Base-by-base conservation (phyloP, 2,329 filamentous ascomycete genomes). In the Cadophora gregata region DNA sequence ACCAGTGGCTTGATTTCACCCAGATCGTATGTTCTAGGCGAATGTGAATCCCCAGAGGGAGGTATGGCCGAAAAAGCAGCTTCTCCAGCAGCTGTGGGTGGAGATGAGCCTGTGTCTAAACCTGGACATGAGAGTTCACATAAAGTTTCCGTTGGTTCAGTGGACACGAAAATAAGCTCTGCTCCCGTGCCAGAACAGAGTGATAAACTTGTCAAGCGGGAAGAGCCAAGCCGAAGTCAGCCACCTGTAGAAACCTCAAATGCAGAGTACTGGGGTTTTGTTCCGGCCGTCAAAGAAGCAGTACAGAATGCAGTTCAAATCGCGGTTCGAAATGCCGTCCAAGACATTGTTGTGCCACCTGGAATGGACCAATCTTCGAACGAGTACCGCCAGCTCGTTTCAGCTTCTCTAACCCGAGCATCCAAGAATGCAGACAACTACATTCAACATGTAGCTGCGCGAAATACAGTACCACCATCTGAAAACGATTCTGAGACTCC, bases 251-350 rank as follows among this genome's bases (percentile, higher is more conserved):
- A 47, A 33, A 10, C 25, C 19, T 48, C 69, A 2, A 73, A 73
- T 59, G 68, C 69, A 29, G 62, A 67, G 24, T 75, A 76, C 33
- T 75, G 74, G 74, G 74, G 73, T 1, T 76, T 75, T 66, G 68
- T 71, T 21, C 74, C 74, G 25, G 56, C 59, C 9, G 69, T 75
- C 8, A 74, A 72, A 53, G 73, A 74, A 36, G 71, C 68, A 3
- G 71, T 75, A 21, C 70, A 75, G 29, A 69, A 69, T 65, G 73
- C 71, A n/a, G 71, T 76, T 2, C 69, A 73, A 61, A 59, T 63
- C n/a, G 75, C 73, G 48, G 74, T 75, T 21, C 70, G 61, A 10
- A 73, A 71, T 65, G 72, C 70, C 25, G 72, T 76, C 1, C 63
- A 70, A 12, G 71, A 72, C 3, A 68, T 69, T 45, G 59, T 67